A percentile compares a stretch with the other conserved stretches of the same genome.
These are phyloP conservation scores for Boletus eberwhitei DNA, from an alignment of 768 basidiomycete genomes.

Conservation along the genomic window DNA sequence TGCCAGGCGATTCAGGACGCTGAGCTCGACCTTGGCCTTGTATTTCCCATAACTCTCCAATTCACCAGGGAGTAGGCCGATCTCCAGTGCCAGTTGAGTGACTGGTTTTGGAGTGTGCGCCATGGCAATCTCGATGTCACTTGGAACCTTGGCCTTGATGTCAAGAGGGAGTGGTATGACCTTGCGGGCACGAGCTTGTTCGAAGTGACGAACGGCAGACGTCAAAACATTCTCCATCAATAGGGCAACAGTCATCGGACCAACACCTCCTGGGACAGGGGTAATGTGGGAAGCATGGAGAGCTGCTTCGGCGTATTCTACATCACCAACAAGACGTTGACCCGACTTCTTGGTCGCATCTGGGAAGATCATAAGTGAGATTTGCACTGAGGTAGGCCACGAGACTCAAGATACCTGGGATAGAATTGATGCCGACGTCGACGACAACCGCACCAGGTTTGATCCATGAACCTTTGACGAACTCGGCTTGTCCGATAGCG, in stretches of 20 bases:
- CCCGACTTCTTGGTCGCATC: conserved; percentile 93
- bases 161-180: conserved; percentile 78
- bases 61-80: conserved; percentile 83
- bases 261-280: conserved; percentile 97
- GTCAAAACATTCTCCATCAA: conserved; percentile 93
- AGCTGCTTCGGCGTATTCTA: conserved; percentile 78
- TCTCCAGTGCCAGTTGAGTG: conserved; percentile 77
- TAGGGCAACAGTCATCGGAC: conserved; percentile 99
- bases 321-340: conserved; percentile 94
- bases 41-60: conserved; percentile 92
- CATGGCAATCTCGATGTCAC: conserved; percentile 94
- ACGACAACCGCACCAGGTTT: conserved; percentile 95
- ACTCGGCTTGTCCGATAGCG: conserved; percentile 92
- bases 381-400: background rate
- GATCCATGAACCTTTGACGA: conserved; percentile 90
- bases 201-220: conserved; percentile 81
- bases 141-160: conserved; percentile 84
- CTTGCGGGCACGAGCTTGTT: conserved; percentile 59
- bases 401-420: conserved; percentile 58
- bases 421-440: conserved; percentile 97
- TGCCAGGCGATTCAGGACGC: conserved; percentile 76
- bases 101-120: conserved; percentile 92
- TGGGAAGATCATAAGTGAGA: conserved; percentile 24
- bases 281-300: conserved; percentile 86
- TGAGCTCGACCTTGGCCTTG: conserved; percentile 96